Percentiles rank a stretch among this genome's conserved stretches.
phyloP scores from a whole-genome alignment of 495 filamentous ascomycete genomes.

The Gamarada debralockiae region DNA sequence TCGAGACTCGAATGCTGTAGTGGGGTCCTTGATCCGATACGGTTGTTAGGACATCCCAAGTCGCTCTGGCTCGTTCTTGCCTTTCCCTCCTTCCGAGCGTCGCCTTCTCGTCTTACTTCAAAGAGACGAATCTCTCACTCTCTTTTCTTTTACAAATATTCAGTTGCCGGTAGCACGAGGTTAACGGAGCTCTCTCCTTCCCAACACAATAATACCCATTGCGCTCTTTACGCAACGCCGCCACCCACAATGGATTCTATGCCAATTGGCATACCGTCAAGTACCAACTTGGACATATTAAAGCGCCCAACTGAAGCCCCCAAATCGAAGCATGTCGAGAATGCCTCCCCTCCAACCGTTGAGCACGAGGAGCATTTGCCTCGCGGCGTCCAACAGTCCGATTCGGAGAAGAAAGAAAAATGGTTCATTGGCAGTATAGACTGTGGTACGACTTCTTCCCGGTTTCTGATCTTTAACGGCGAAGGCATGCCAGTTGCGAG shows the following conservation, averaged over 20 bases:
- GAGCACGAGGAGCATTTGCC: slow-evolving; percentile 20
- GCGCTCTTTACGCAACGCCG: background rate
- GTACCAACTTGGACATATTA: slow-evolving; percentile 12
- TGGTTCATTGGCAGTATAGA: slow-evolving; percentile 67
- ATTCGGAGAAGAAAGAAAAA: slow-evolving; percentile 18
- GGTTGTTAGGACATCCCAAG: no score
- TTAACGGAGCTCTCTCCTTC: background rate
- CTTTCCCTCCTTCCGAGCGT: no score
- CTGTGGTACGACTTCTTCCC: slow-evolving; percentile 88
- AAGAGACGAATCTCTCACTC: no score
- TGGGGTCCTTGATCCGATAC: no score
- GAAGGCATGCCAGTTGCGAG: slow-evolving; percentile 74
- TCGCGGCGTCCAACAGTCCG: slow-evolving; percentile 19
- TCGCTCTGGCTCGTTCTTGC: no score
- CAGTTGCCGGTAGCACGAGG: background rate
- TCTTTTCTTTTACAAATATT: background rate
- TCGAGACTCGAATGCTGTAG: no score
- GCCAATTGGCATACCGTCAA: slow-evolving; percentile 6
- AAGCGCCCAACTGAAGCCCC: slow-evolving; percentile 15
- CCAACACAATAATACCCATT: background rate
- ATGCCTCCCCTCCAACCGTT: slow-evolving; percentile 3
- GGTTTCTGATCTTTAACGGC: slow-evolving; percentile 88
- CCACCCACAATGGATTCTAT: slow-evolving; percentile 23
- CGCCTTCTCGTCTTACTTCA: no score
- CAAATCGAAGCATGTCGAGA: slow-evolving; percentile 24